A percentile compares a stretch with the other conserved stretches of the same genome.
These are phyloP conservation scores for Fusarium incarnatum DNA, from an alignment of 2,329 filamentous ascomycete genomes.

Conservation along the genomic window DNA sequence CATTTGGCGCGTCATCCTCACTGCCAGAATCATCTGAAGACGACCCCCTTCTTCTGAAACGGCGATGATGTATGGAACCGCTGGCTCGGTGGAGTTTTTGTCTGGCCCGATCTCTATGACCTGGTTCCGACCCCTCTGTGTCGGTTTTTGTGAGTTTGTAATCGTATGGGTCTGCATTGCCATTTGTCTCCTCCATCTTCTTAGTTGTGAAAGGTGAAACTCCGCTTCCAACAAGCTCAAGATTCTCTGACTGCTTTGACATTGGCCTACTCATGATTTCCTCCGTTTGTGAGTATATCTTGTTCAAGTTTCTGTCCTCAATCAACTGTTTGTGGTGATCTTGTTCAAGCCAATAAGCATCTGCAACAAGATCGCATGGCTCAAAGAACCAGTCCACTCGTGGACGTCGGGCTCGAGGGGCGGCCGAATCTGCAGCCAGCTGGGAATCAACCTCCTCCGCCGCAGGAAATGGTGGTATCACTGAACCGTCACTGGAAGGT, in stretches of 20 bases:
- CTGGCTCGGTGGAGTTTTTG: conserved; percentile 70
- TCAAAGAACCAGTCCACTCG: conserved; percentile 87
- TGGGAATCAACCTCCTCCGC: conserved; percentile 60
- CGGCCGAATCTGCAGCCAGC: conserved; percentile 56
- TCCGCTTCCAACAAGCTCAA: conserved; percentile 20
- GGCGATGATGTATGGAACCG: conserved; percentile 61
- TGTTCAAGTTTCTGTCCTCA: conserved; percentile 81
- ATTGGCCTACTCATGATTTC: conserved; percentile 46
- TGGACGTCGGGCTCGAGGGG: conserved; percentile 74
- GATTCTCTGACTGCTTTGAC: conserved; percentile 48
- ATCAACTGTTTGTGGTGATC: conserved; percentile 82
- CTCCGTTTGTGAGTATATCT: conserved; percentile 69
- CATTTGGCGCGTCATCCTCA: conserved; percentile 59
- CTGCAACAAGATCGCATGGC: conserved; percentile 87
- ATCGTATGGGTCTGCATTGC: conserved; percentile 36
- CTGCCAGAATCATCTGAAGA: conserved; percentile 70
- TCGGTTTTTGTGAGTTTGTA: conserved; percentile 48
- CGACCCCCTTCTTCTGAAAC: conserved; percentile 63
- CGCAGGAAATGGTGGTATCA: conserved; percentile 59
- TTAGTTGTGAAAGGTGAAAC: conserved; percentile 45
- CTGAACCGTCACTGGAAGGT: conserved; percentile 39
- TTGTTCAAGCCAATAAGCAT: conserved; percentile 91
- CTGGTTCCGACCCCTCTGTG: conserved; percentile 60
- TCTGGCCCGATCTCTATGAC: conserved; percentile 68
- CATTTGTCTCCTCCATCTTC: conserved; percentile 42